Evolutionary conservation across 2,329 filamentous ascomycete species (phyloP), one percentile per base, ranked within the genome.

Genomic region (Rutstroemia sp.): DNA sequence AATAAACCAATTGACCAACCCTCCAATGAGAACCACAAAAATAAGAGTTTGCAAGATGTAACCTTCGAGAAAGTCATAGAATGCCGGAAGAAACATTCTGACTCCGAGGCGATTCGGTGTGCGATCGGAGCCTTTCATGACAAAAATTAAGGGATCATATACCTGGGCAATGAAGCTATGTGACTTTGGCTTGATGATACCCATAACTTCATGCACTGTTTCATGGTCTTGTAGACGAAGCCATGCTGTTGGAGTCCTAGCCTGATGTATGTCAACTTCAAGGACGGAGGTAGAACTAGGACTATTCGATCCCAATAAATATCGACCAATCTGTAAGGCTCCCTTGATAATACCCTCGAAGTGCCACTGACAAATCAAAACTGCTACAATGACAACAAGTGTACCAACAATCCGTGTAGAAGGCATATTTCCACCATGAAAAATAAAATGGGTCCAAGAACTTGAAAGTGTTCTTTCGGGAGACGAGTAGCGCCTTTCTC

Each of bases 341-440:
- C 25, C 25, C 25, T 27, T 8, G 25, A 78, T 63, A 48, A 76
- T 78, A 53, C 78, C 78, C 48, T 78, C 78, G 62, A 91, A 91
- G 65, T 92, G 88, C 77, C 84, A 88, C 63, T 92, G 88, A 0
- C 88, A 81, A 45, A 86, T 82, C 16, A 90, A 67, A 6, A 92
- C 80, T 61, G 90, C 88, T 1, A 82, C 83, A 21, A 89, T 73
- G 69, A 89, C 84, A 30, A 90, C 83, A 12, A 86, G 77, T 0
- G 87, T 88, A 0, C 88, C 88, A 2, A 87, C 87, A 62, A 91
- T 83, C 30, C 88, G 79, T 2, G 88, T 91, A 40, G 84, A 88
- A 59, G 88, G 73, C 7, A 86, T 81, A 5, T 83, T 73, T 30
- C 80, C 82, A n/a, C 86, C 84, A 51, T 81, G 78, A 3, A 84